Evolutionary conservation across 208 protist species (phyloP), one percentile per base, ranked within the genome.

Genomic region (Naegleria lovaniensis): DNA sequence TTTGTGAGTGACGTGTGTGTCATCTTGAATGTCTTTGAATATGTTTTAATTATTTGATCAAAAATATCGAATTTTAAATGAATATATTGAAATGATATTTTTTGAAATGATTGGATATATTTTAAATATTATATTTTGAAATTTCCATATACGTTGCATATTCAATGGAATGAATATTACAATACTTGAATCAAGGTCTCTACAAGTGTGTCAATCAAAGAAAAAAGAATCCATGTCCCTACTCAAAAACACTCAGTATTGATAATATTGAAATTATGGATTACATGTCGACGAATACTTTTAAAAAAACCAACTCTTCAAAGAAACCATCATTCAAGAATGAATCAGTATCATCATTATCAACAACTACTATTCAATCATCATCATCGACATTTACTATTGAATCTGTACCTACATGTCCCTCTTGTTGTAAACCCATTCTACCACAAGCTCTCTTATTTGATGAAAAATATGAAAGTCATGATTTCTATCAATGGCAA

Each of bases 401-500:
- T 48, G 0, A 87, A 51, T 29, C 15, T 29, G 40, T 51, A 9
- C 83, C 83, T 1, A 87, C 0, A 51, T 87, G 83, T 87, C 83
- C 83, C 4, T 29, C 6, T 16, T 87, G 83, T 87, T 51, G 43
- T 9, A 38, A 9, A 36, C 83, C 38, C 9, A 0, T 25, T 16
- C 40, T 87, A 0, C 83, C 83, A n/a, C 83, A 87, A 51, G 83
- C 40, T 13, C 40, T 87, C 4, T 51, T 87, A 33, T 87, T 87
- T 87, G 83, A 87, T 87, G 83, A 87, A 48, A 51, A 51, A 29
- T 87, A 87, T 87, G 41, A 41, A 51, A 36, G 16, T 36, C 83
- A 87, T 87, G 83, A 87, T 87, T 87, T 87, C 38, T 87, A 87
- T 87, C 83, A 87, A 38, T 87, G 83, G 83, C 29, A 48, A 29